Evolutionary conservation across 495 filamentous ascomycete species (phyloP).

Genomic region (Lasiosphaeriaceae sp.): DNA sequence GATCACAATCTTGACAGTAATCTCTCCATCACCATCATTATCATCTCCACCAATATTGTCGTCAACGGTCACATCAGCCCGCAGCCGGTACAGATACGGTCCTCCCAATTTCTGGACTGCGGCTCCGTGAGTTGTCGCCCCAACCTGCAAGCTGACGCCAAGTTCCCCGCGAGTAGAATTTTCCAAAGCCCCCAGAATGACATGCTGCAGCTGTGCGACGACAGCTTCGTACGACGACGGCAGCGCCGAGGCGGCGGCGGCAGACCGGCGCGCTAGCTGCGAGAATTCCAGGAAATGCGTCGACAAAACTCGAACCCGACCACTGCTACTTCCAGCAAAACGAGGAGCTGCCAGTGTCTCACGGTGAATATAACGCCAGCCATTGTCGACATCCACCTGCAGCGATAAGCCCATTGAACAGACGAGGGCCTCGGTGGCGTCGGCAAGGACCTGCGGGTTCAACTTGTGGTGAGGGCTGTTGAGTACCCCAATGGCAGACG

Average conservation of each 20-base stretch:
- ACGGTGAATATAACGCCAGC: not conserved
- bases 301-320: not conserved
- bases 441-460: not conserved
- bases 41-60: not conserved
- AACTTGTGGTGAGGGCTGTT: not conserved
- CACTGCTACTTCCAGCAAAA: too few species aligned
- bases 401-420: not conserved
- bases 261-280: not conserved
- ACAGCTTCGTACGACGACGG: not conserved
- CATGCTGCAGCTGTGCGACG: not conserved
- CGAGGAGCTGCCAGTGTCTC: too few species aligned
- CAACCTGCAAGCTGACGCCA: not conserved
- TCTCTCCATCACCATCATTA: not conserved
- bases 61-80: constrained; percentile 3
- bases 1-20: not conserved
- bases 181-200: not conserved
- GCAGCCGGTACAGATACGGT: not conserved
- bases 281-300: not conserved
- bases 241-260: not conserved
- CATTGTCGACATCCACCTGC: not conserved
- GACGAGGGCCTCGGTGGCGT: not conserved
- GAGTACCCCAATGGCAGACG: not conserved
- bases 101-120: not conserved
- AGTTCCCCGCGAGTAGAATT: not conserved
- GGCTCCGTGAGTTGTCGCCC: not conserved